Evolutionary conservation across 768 basidiomycete species (phyloP).

Genomic region (Cyclocybe cylindracea): DNA sequence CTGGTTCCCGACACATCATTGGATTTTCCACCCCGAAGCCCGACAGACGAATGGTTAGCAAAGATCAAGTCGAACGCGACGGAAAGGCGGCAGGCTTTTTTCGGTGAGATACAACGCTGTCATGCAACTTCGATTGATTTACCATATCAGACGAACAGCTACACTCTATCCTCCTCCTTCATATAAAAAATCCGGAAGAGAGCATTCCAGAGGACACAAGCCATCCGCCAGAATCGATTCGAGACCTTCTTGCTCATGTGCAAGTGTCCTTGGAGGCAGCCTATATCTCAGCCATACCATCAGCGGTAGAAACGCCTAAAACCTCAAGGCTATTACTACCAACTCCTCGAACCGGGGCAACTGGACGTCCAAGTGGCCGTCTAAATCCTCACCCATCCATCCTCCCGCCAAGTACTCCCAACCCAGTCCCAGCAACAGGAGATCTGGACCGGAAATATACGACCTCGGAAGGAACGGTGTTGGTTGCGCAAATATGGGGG

Average conservation of each 20-base stretch:
- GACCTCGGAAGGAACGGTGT: slow-evolving; percentile 72
- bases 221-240: slow-evolving; percentile 46
- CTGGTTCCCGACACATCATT: slow-evolving; percentile 65
- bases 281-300: slow-evolving; percentile 63
- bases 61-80: slow-evolving; percentile 39
- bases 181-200: slow-evolving; percentile 61
- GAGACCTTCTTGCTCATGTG: slow-evolving; percentile 65
- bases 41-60: slow-evolving; percentile 57
- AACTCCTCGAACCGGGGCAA: slow-evolving; percentile 58
- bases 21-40: slow-evolving; percentile 51
- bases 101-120: slow-evolving; percentile 49
- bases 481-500: slow-evolving; percentile 78
- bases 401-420: slow-evolving; percentile 81
- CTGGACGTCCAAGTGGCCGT: slow-evolving; percentile 33
- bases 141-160: slow-evolving; percentile 55
- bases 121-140: slow-evolving; percentile 17
- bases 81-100: slow-evolving; percentile 71
- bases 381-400: slow-evolving; percentile 59
- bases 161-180: slow-evolving; percentile 45
- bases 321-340: slow-evolving; percentile 38
- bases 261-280: slow-evolving; percentile 82
- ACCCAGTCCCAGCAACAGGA: slow-evolving; percentile 75
- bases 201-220: slow-evolving; percentile 34
- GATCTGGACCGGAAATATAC: slow-evolving; percentile 78
- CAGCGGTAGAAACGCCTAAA: slow-evolving; percentile 32